Base-by-base conservation (phyloP, 176 grass and related monocot species). In the Ensete glaucum region DNA sequence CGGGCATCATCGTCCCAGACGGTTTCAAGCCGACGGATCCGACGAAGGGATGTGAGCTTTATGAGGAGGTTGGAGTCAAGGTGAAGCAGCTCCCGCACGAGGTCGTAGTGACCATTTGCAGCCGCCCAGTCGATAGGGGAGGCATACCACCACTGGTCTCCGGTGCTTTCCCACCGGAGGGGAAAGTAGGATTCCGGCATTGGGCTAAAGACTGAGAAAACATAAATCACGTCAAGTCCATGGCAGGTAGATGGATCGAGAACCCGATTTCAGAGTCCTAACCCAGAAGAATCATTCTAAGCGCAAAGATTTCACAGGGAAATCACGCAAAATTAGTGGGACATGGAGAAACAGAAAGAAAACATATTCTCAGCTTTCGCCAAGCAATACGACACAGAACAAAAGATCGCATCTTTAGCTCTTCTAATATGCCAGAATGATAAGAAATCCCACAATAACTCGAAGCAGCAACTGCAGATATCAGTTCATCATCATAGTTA, bases 71-170 rank as follows among this genome's bases (percentile, higher is more conserved):
- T 98, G 13, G 88, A 83, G 81, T 98, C 95, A 34, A 93, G 80
- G 72, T 88, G 88, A 5, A 98, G 88, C 43, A 98, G 88, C 82
- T 93, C 85, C 17, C 95, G 88, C 9, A 93, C 95, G 25, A 98
- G 79, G 77, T 93, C 95, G 78, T 89, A 93, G 82, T 98, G 90
- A 78, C 95, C 95, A 64, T 89, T 89, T 13, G 90, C 86, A 15
- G 90, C 95, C 14, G 95, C 95, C 80, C 82, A 93, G 84, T 98
- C 95, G 43, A 98, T 94, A 10, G 95, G 95, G 43, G 91, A 94
- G 17, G 95, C 95, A 50, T 87, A 99, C 95, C 95, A 99, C 95
- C 91, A 99, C 81, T 99, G 88, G 78, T 99, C 91, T 23, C 91
- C 95, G 1, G 95, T 94, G 86, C 90, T 94, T 88, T 99, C 91